Evolutionary conservation across 2,329 filamentous ascomycete species (phyloP), one percentile per base, ranked within the genome.

Genomic region (Fusarium ramigenum): DNA sequence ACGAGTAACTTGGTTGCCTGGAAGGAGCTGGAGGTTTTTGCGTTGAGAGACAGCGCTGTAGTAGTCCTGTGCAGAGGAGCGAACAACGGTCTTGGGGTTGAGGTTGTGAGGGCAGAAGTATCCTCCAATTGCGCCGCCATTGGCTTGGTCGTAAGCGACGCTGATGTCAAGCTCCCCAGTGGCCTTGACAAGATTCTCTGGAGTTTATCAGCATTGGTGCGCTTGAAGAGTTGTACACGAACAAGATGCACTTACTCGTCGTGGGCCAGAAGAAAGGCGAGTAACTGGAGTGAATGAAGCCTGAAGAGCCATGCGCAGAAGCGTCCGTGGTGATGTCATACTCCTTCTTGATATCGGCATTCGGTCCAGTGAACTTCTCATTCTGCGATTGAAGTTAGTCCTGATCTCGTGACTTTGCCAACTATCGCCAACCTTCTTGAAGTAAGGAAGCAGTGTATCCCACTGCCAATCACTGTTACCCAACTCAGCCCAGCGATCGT

Each of bases 401-500:
- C 30, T 32, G 30, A 32, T 32, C 30, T 32, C 30, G 30, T 32
- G 30, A 32, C 30, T 32, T 32, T 32, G 30, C 30, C 30, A 32
- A 12, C 30, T 32, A 32, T 32, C 30, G 30, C 32, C 32, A 34
- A 83, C 84, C 75, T 86, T 86, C 40, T 82, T 83, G 65, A 87
- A 83, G 44, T 86, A 87, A 0, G 83, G 84, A 1, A 84, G 76
- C 15, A 87, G 40, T 18, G 77, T 66, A 19, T 77, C 63, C 79
- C 78, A 81, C 12, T 83, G 77, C 79, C 83, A 87, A 3, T 83
- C 84, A 0, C 79, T 72, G 37, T 86, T 86, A 0, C 86, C 87
- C 1, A 88, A 76, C 7, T 78, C 77, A 15, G 80, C 81, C 86
- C 86, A 88, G 1, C 81, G 78, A 46, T 87, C 79, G 47, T 86